phyloP scores from a whole-genome alignment of 257 asterid species.

The Marsdenia floribunda region DNA sequence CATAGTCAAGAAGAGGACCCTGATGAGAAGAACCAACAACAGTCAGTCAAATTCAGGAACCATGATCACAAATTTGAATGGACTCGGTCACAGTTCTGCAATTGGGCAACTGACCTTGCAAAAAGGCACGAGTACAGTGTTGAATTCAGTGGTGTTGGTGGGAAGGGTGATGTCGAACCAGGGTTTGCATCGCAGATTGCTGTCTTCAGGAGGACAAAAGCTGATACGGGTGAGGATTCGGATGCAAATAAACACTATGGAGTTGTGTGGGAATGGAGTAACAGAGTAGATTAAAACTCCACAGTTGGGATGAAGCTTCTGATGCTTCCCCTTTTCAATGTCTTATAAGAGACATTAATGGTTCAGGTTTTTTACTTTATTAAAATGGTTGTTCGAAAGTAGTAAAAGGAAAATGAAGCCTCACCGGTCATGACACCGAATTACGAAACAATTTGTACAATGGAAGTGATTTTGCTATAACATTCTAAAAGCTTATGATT shows the following conservation, averaged over 20 bases:
- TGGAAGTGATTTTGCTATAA: too few species aligned
- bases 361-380: too few species aligned
- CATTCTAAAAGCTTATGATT: too few species aligned
- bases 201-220: slow-evolving; percentile 52
- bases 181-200: slow-evolving; percentile 96
- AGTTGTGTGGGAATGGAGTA: slow-evolving; percentile 69
- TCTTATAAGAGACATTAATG: too few species aligned
- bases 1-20: slow-evolving; percentile 58
- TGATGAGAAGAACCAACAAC: slow-evolving; percentile 51
- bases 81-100: slow-evolving; percentile 74
- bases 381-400: too few species aligned
- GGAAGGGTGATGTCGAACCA: slow-evolving; percentile 60
- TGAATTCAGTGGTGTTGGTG: slow-evolving; percentile 86
- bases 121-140: slow-evolving; percentile 49
- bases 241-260: slow-evolving; percentile 31
- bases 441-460: too few species aligned
- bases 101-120: slow-evolving; percentile 76
- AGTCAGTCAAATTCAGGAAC: slow-evolving; percentile 66
- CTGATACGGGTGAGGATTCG: slow-evolving; percentile 13
- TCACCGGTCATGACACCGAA: too few species aligned
- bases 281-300: slow-evolving; percentile 13
- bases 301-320: neutral
- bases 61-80: slow-evolving; percentile 96
- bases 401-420: too few species aligned
- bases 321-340: neutral